Conservation (phyloP, 2,329 filamentous ascomycete species). For the Colletotrichum sp. region DNA sequence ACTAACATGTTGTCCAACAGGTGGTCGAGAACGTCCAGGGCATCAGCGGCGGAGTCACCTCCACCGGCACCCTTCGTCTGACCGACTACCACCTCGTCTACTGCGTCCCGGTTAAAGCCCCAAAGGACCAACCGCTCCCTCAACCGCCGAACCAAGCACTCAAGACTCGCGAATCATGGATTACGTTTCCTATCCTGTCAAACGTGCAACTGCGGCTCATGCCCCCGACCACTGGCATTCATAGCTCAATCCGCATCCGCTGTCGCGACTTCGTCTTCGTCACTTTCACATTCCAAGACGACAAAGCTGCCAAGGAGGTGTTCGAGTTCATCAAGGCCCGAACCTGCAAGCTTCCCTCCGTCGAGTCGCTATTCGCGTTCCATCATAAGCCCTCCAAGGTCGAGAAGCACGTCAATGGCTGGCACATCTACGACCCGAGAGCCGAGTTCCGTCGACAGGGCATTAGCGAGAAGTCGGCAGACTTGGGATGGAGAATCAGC, state of each 20-base stretch:
- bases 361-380: conserved; percentile 93
- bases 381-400: conserved; percentile 76
- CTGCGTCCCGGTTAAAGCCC: conserved; percentile 44
- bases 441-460: conserved; percentile 89
- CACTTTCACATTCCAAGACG: conserved; percentile 83
- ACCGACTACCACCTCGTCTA: conserved; percentile 68
- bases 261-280: conserved; percentile 95
- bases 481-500: conserved; percentile 87
- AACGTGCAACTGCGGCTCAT: conserved; percentile 80
- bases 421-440: conserved; percentile 83
- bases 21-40: conserved; percentile 64
- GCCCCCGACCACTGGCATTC: conserved; percentile 69
- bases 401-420: conserved; percentile 79
- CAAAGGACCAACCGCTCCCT: conserved; percentile 21
- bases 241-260: conserved; percentile 83
- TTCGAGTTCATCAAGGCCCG: conserved; percentile 85
- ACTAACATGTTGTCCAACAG: conserved; percentile 32
- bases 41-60: conserved; percentile 62
- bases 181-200: conserved; percentile 91
- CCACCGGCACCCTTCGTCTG: conserved; percentile 62
- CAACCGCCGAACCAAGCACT: conserved; percentile 23
- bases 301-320: conserved; percentile 77
- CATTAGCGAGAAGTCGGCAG: conserved; percentile 78
- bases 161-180: conserved; percentile 76
- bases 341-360: conserved; percentile 80